Conservation (phyloP, 208 protist species). For the Trichomonas vaginalis region DNA sequence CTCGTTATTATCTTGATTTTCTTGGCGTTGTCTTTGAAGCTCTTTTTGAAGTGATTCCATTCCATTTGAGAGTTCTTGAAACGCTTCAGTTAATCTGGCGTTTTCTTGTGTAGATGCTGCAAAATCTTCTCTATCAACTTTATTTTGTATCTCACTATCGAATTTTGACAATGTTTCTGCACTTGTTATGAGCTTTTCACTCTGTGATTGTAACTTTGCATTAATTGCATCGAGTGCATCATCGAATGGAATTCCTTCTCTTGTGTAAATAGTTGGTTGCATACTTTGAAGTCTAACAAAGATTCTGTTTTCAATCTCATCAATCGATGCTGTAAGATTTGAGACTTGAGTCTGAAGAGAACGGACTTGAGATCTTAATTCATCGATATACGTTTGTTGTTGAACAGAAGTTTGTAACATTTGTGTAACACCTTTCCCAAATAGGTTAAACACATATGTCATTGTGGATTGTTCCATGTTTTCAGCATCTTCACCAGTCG, state of each 20-base stretch:
- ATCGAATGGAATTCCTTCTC: neutral
- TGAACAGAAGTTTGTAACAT: neutral
- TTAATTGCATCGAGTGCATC: neutral
- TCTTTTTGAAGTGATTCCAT: neutral
- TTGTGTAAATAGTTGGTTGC: neutral
- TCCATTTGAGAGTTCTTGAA: neutral
- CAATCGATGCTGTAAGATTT: neutral
- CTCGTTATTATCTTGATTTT: neutral
- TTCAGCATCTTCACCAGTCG: neutral
- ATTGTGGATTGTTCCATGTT: neutral
- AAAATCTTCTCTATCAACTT: neutral
- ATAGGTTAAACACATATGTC: neutral
- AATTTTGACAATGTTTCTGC: neutral
- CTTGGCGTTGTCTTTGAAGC: neutral
- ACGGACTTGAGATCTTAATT: neutral
- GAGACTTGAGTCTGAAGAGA: neutral
- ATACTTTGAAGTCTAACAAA: neutral
- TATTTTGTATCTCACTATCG: neutral
- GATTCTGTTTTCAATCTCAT: neutral
- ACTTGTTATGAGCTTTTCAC: neutral
- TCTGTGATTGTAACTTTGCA: neutral
- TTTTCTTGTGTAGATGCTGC: neutral
- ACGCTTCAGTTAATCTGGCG: neutral
- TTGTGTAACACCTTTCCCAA: neutral
- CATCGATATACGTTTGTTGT: conserved; percentile 4